phyloP scores from a whole-genome alignment of 106 monocot species.

The Dactylorhiza incarnata region DNA sequence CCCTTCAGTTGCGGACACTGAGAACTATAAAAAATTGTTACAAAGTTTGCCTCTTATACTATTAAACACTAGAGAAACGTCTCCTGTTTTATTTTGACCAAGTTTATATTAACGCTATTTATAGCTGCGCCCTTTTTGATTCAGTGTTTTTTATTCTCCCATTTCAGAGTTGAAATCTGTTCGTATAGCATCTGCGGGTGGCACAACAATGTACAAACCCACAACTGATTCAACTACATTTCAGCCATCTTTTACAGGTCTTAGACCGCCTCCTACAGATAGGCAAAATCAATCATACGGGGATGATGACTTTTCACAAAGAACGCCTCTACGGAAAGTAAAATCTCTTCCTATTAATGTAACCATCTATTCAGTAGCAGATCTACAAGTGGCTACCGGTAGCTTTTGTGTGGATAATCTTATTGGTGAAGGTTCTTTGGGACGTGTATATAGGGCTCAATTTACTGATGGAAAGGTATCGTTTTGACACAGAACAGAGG shows the following conservation, averaged over 20 bases:
- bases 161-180: slow-evolving; percentile 35
- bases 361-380: slow-evolving; percentile 52
- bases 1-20: neutral
- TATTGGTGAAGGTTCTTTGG: slow-evolving; percentile 54
- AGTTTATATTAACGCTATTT: neutral
- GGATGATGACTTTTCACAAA: slow-evolving; percentile 33
- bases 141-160: neutral
- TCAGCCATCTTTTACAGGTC: slow-evolving; percentile 26
- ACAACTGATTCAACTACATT: slow-evolving; percentile 7
- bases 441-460: slow-evolving; percentile 57
- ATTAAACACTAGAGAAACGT: neutral
- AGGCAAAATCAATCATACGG: slow-evolving; percentile 33
- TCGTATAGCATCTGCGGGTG: slow-evolving; percentile 13
- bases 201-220: slow-evolving; percentile 13
- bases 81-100: neutral
- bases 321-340: slow-evolving; percentile 20
- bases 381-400: slow-evolving; percentile 59
- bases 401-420: slow-evolving; percentile 61
- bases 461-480: slow-evolving; percentile 61
- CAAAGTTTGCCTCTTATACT: neutral
- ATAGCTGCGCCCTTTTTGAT: neutral
- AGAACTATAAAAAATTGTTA: neutral
- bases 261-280: slow-evolving; percentile 43
- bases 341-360: slow-evolving; percentile 17
- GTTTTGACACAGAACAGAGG: neutral